These are phyloP conservation scores for Actinomortierella wolfii DNA, from an alignment of 371 early-diverging fungal genomes.

Conservation along the genomic window DNA sequence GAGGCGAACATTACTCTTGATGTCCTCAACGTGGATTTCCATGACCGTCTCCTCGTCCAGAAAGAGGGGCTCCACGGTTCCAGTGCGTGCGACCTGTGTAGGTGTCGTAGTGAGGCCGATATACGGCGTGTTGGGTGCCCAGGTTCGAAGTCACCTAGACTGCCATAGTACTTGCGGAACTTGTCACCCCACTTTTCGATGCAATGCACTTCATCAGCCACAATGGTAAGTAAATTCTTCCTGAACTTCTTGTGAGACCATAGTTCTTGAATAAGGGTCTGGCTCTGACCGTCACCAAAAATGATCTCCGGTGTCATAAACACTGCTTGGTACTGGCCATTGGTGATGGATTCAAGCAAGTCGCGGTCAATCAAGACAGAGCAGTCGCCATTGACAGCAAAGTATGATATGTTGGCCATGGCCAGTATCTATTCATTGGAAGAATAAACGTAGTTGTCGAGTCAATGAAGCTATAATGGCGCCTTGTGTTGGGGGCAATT, in stretches of 20 bases:
- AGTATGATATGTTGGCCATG: conserved; percentile 9
- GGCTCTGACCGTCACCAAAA: conserved; percentile 2
- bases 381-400: conserved; percentile 13
- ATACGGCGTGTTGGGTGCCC: conserved; percentile 13
- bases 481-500: neutral
- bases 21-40: conserved; percentile 1
- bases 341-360: neutral
- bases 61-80: conserved; percentile 7
- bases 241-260: conserved; percentile 5
- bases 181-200: conserved; percentile 13
- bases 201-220: conserved; percentile 18
- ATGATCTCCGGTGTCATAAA: conserved; percentile 10
- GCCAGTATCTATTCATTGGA: conserved; percentile 12
- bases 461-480: neutral
- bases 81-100: conserved; percentile 3
- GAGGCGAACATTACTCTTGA: conserved; percentile 14
- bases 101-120: conserved; percentile 15
- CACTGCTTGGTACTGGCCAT: conserved; percentile 17
- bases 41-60: conserved; percentile 6
- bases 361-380: conserved; percentile 3
- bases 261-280: conserved; percentile 4
- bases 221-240: conserved; percentile 9
- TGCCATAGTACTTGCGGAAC: too few relatives aligned
- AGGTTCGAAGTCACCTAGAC: neutral
- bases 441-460: conserved; percentile 2